Conservation (phyloP, 305 asterid species). For the Fraxinus nigra region DNA sequence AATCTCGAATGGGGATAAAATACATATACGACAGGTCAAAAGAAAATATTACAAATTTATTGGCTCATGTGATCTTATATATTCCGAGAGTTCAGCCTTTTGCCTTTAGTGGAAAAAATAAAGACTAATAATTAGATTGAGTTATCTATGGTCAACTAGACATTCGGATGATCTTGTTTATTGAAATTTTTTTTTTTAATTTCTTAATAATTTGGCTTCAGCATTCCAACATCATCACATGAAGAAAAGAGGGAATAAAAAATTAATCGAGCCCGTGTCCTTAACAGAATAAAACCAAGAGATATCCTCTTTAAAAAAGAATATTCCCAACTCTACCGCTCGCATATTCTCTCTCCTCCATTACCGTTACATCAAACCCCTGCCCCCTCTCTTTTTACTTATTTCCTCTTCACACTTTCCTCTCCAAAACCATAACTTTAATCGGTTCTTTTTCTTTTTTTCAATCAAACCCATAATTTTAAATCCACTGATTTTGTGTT, state of each 20-base stretch:
- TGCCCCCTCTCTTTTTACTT: not conserved
- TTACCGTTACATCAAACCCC: conserved; percentile 18
- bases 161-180: no score
- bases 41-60: no score
- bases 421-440: not conserved
- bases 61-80: no score
- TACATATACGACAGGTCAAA: no score
- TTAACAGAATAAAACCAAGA: conserved; percentile 51
- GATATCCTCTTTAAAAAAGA: conserved; percentile 56
- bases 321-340: conserved; percentile 55
- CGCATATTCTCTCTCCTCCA: conserved; percentile 59
- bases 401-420: conserved; percentile 4
- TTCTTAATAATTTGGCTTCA: no score
- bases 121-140: no score
- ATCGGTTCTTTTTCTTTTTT: not conserved
- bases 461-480: not conserved
- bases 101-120: no score
- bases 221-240: not conserved
- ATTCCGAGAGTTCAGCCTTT: no score
- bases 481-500: not conserved
- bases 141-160: no score
- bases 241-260: conserved; percentile 15
- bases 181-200: no score
- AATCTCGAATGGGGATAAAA: no score
- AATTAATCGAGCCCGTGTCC: conserved; percentile 25